phyloP scores from a whole-genome alignment of 2,329 filamentous ascomycete species.

The Ophiostoma novo-ulmi region DNA sequence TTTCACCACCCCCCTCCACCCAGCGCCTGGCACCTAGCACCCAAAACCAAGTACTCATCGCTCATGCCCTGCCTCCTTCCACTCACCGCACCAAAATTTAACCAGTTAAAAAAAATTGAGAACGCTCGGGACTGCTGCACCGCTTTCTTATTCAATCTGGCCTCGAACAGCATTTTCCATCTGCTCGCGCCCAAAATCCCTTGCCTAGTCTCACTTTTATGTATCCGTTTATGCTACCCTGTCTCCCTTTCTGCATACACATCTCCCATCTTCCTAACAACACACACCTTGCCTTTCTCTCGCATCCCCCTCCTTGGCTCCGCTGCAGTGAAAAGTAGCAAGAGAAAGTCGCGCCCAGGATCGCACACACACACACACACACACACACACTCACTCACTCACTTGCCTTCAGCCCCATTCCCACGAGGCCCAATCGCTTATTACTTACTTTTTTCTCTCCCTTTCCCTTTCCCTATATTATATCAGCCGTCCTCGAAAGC shows the following conservation, averaged over 20 bases:
- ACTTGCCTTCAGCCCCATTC: constrained; percentile 15
- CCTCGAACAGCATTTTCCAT: constrained; percentile 6
- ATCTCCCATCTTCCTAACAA: neutral
- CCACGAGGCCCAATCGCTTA: constrained; percentile 19
- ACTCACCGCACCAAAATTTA: constrained; percentile 19
- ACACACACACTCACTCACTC: constrained; percentile 1
- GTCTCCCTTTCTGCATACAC: neutral
- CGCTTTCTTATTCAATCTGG: constrained; percentile 16
- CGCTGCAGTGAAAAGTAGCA: neutral
- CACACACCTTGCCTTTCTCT: neutral
- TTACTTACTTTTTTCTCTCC: constrained; percentile 12
- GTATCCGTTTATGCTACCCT: neutral
- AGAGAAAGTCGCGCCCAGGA: neutral
- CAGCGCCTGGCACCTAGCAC: neutral
- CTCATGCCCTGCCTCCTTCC: constrained; percentile 1
- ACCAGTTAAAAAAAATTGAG: constrained; percentile 9
- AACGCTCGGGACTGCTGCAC: constrained; percentile 6
- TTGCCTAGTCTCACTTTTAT: neutral
- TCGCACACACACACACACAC: neutral
- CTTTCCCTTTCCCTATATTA: neutral
- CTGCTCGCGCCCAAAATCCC: constrained; percentile 19
- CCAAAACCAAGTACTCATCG: constrained; percentile 8
- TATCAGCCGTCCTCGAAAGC: constrained; percentile 5
- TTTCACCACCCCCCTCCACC: constrained; percentile 13
- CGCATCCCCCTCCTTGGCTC: neutral